A percentile compares a stretch with the other conserved stretches of the same genome.
These are phyloP conservation scores for Chimonanthus salicifolius DNA, from an alignment of 164 flowering plant genomes.

Conservation along the genomic window DNA sequence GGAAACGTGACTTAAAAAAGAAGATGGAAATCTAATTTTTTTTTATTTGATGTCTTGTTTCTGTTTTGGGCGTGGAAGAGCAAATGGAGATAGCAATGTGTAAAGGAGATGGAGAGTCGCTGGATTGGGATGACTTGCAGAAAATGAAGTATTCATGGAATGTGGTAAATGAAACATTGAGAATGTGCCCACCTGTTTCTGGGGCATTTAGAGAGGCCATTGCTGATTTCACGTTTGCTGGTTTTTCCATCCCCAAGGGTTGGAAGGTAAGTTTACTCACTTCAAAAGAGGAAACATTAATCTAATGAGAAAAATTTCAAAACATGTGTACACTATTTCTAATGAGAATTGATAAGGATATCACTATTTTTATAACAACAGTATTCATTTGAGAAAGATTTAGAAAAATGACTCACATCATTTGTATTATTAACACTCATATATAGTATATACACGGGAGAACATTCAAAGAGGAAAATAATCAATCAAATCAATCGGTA, in stretches of 20 bases:
- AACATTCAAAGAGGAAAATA: no score
- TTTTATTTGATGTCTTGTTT: background rate
- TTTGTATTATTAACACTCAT: no score
- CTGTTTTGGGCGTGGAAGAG: conserved; percentile 6
- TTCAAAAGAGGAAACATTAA: background rate
- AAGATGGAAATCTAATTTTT: no score
- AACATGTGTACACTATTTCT: background rate
- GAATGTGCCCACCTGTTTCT: conserved; percentile 18
- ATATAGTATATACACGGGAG: no score
- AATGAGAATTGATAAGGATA: background rate
- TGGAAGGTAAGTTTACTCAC: conserved; percentile 20
- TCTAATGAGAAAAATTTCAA: background rate
- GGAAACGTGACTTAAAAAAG: background rate
- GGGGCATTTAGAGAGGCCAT: conserved; percentile 23
- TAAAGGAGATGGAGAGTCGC: conserved; percentile 14
- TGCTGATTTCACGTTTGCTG: conserved; percentile 16
- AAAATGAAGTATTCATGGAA: conserved; percentile 28
- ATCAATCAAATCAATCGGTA: no score
- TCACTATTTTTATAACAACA: background rate
- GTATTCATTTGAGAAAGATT: no score
- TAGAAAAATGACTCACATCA: no score
- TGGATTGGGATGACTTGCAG: conserved; percentile 24
- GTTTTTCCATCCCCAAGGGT: conserved; percentile 23
- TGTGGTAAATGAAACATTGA: conserved; percentile 22
- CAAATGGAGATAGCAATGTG: conserved; percentile 20